Evolutionary conservation across 2,329 filamentous ascomycete species (phyloP), one percentile per base, ranked within the genome.

Genomic region (Emericellopsis cladophorae): DNA sequence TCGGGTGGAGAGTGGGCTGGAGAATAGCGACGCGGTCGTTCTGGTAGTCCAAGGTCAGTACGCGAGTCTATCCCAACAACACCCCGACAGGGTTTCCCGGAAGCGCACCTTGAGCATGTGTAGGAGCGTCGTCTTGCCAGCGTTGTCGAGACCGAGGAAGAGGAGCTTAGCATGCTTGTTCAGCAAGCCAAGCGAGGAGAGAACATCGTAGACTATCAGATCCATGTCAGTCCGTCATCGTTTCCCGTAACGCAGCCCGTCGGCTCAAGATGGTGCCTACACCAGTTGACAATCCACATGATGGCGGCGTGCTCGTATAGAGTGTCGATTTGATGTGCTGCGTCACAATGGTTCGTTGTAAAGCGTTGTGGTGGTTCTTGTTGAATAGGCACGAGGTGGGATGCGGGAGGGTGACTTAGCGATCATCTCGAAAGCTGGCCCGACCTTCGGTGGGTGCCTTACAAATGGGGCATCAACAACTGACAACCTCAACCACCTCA

Each of bases 271-370:
- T 41, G 15, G 42, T 41, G 71, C 79, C 59, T 87, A 93, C 86
- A 93, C 87, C 88, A 95, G 76, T 90, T 88, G 61, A 94, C 67
- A 63, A 95, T 84, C 86, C 86, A 94, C 88, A 95, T 94, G 49
- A 57, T 72, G 65, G 51, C 26, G 26, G 26, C 12, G 8, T 12
- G 26, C 9, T 29, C 26, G 26, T 12, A 12, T 29, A 29, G 9
- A 29, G 6, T 12, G 8, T 29, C 26, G 26, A 29, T 9, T 29
- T 29, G 26, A 29, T 9, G 26, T 29, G 26, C 26, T 29, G 8
- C 26, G 12, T 29, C 26, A 29, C 26, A 29, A 7, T 32, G 40
- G 41, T 39, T 37, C 36, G 40, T 42, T 33, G 41, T 40, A 16
- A 45, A 36, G 42, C 43, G 16, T 14, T 31, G 16, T 43, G 16